Base-by-base conservation (phyloP, 2,329 filamentous ascomycete genomes). In the Aspergillus vadensis region DNA sequence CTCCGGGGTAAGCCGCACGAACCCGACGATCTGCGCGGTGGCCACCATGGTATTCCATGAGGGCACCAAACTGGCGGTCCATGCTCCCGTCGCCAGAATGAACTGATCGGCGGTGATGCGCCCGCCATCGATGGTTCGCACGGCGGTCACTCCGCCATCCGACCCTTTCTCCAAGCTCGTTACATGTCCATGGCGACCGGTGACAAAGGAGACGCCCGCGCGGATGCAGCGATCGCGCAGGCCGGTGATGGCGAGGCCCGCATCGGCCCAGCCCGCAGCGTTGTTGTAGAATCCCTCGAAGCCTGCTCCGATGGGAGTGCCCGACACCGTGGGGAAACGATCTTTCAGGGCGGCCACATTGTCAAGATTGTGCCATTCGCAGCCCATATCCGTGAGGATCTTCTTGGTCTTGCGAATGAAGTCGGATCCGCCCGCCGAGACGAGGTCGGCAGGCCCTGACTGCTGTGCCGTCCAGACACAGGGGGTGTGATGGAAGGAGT, bases 1-100 rank as follows among this genome's bases (percentile, higher is more conserved):
- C 8, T 84, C 82, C 1, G 83, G 77, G 0, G 86, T 89, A 62
- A 97, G 81, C 60, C 87, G 82, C 63, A 96, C 77, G 76, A 94
- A 96, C 17, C 84, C 88, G 8, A 97, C 73, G 0, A 86, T 83
- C 70, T 97, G 92, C 9, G 90, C 92, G 0, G 91, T 93, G 1
- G 92, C 89, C 60, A 88, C 84, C 55, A 87, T 87, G 39, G 90
- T 85, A 30, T 91, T 91, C 56, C 86, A 81, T 0, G 96, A 79
- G 70, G 95, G 88, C 54, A 96, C 77, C 14, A 96, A 81, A 1
- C 85, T 82, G 2, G 88, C 85, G 1, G 89, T 91, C 93, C 92
- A 97, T 2, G 92, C 91, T 19, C 92, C 93, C 0, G 91, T 86
- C 0, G 93, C 91, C 2, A 94, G 81, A 50, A 96, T 81, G 27